Percentiles rank a stretch among this genome's conserved stretches.
phyloP scores from a whole-genome alignment of 1,284 basidiomycete genomes.

The Leccinum colubrinum region DNA sequence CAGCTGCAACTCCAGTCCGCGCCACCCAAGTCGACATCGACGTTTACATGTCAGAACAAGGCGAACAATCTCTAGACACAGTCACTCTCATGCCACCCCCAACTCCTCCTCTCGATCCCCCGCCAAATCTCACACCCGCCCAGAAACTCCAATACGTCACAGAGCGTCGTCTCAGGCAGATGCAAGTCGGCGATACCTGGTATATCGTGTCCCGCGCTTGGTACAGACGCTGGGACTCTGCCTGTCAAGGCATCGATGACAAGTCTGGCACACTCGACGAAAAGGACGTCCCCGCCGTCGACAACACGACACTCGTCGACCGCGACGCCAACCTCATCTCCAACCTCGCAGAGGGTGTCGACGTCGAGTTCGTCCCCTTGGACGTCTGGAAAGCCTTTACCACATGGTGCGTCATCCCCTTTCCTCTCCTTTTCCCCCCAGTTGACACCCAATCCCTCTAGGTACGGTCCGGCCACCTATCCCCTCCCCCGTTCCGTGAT shows the following conservation, averaged over 20 bases:
- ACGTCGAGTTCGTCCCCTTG: conserved; percentile 78
- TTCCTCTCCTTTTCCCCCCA: background rate
- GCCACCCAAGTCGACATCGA: conserved; percentile 47
- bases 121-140: conserved; percentile 33
- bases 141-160: conserved; percentile 53
- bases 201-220: conserved; percentile 71
- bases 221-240: conserved; percentile 74
- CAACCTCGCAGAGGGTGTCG: conserved; percentile 60
- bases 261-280: conserved; percentile 64
- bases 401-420: conserved; percentile 52
- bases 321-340: conserved; percentile 48
- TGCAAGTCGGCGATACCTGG: conserved; percentile 74
- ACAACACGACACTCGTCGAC: conserved; percentile 68
- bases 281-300: conserved; percentile 67
- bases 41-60: conserved; percentile 71
- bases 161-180: conserved; percentile 42
- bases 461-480: conserved; percentile 65
- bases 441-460: conserved; percentile 29
- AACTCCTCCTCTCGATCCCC: conserved; percentile 22
- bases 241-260: conserved; percentile 62
- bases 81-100: conserved; percentile 23
- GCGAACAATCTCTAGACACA: conserved; percentile 38
- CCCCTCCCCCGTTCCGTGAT: conserved; percentile 69
- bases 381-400: conserved; percentile 71
- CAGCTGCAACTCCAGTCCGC: conserved; percentile 31